A percentile compares a stretch with the other conserved stretches of the same genome.
Evolutionary conservation across 352 stramenopile species (phyloP).

Genomic region (Phytophthora cactorum): DNA sequence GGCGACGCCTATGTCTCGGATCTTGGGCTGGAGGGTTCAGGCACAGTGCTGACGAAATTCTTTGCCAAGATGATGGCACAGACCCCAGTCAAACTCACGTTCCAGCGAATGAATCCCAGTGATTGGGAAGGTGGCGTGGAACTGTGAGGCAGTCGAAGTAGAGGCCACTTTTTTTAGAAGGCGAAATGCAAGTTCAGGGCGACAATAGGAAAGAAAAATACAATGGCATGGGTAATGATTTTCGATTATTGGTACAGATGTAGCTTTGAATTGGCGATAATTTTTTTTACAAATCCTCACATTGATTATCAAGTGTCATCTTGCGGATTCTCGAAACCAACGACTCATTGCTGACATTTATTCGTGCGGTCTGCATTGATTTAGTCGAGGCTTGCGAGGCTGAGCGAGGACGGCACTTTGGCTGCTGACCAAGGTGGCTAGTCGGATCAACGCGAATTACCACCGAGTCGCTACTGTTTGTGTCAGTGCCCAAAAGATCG

Average conservation of each 20-base stretch:
- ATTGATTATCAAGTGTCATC: slow-evolving; percentile 32
- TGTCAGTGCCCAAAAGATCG: background rate
- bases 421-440: slow-evolving; percentile 18
- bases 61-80: slow-evolving; percentile 64
- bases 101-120: slow-evolving; percentile 67
- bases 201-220: background rate
- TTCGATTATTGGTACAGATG: too few relatives aligned
- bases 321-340: slow-evolving; percentile 37
- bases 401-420: slow-evolving; percentile 22
- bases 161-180: slow-evolving; percentile 1
- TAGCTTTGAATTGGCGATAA: too few relatives aligned
- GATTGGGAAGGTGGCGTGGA: slow-evolving; percentile 82
- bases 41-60: slow-evolving; percentile 67
- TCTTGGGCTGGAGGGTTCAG: slow-evolving; percentile 61
- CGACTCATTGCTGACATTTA: slow-evolving; percentile 26
- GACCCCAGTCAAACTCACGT: slow-evolving; percentile 67
- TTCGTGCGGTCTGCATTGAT: slow-evolving; percentile 20
- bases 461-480: background rate
- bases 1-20: slow-evolving; percentile 65
- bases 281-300: slow-evolving; percentile 1
- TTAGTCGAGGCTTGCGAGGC: slow-evolving; percentile 14
- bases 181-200: background rate
- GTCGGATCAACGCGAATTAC: slow-evolving; percentile 13
- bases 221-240: slow-evolving; percentile 1
- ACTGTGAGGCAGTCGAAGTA: slow-evolving; percentile 36